Conservation (phyloP, 1,139 yeast species). For the Entelexis paramagnoliae region DNA sequence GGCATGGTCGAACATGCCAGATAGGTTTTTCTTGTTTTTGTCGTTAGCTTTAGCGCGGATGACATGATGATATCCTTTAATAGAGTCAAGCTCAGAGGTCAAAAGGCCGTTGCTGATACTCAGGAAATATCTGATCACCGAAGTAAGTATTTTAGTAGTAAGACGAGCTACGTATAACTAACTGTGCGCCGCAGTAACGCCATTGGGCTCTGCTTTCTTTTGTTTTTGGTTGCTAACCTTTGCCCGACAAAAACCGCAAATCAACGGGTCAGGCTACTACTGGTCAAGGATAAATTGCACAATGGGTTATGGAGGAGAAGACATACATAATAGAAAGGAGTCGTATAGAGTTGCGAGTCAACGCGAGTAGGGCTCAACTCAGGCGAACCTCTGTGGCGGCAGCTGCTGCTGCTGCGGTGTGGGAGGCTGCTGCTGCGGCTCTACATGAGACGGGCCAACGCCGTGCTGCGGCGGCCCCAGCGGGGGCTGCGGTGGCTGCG, state of each 20-base stretch:
- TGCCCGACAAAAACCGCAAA: too few relatives aligned
- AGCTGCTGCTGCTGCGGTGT: slow-evolving; percentile 1
- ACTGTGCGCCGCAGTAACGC: too few relatives aligned
- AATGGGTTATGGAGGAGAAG: neutral
- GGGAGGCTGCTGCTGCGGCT: neutral
- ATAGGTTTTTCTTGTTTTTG: slow-evolving; percentile 9
- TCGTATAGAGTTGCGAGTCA: neutral
- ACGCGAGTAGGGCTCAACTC: too few relatives aligned
- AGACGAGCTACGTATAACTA: too few relatives aligned
- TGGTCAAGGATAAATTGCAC: neutral
- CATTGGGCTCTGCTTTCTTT: too few relatives aligned
- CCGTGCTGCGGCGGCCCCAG: neutral
- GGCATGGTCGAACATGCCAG: slow-evolving; percentile 29
- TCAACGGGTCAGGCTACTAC: too few relatives aligned
- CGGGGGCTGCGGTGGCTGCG: neutral
- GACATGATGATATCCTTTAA: slow-evolving; percentile 26
- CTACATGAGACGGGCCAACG: neutral
- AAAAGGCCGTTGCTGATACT: slow-evolving; percentile 19
- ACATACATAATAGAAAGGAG: neutral
- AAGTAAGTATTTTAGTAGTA: too few relatives aligned
- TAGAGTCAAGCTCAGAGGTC: slow-evolving; percentile 31
- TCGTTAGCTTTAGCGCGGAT: neutral
- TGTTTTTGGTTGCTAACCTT: too few relatives aligned
- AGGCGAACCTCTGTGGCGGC: slow-evolving; percentile 3
- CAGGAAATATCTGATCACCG: slow-evolving; percentile 20